phyloP scores from a whole-genome alignment of 179 eudicot genomes.

The Beta lomatogona region DNA sequence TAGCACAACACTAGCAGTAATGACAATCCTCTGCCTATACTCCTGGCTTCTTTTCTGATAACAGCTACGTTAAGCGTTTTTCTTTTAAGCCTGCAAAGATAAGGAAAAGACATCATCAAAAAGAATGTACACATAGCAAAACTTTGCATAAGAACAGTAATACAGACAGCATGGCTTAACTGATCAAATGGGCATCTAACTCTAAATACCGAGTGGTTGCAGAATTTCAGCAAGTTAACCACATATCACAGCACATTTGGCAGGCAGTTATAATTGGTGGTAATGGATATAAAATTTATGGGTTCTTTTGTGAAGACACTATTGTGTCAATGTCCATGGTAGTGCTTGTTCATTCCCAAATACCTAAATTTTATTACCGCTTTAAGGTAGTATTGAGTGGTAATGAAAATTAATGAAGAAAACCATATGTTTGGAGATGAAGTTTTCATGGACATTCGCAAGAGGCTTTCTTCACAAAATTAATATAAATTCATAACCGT shows the following conservation, averaged over 20 bases:
- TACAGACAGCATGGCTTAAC: not conserved
- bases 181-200: not conserved
- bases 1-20: conserved; percentile 19
- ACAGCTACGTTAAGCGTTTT: conserved; percentile 18
- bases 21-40: conserved; percentile 31
- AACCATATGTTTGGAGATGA: no score
- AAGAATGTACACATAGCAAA: not conserved
- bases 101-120: not conserved
- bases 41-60: conserved; percentile 33
- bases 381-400: not conserved
- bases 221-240: not conserved
- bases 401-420: no score
- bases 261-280: no score
- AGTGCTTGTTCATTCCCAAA: no score
- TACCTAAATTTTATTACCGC: no score
- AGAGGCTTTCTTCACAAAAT: no score
- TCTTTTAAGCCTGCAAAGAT: conserved; percentile 33
- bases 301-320: no score
- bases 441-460: no score
- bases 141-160: not conserved
- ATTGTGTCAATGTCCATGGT: no score
- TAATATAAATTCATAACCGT: no score
- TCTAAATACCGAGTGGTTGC: not conserved
- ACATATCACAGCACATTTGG: not conserved
- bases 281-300: no score